phyloP scores from a whole-genome alignment of 331 rosid species.

The Ulmus americana region DNA sequence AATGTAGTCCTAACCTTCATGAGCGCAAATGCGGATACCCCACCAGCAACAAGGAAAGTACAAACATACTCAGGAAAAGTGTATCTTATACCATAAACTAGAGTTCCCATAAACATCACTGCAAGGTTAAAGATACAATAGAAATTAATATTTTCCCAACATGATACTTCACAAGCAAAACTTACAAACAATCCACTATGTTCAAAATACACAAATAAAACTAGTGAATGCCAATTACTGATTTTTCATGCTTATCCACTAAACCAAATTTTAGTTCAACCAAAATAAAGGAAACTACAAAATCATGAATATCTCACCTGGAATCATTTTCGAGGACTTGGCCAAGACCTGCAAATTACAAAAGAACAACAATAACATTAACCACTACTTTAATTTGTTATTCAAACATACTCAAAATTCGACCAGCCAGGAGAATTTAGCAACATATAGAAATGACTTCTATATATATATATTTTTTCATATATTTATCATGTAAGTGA shows the following conservation, averaged over 20 bases:
- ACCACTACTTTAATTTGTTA: neutral
- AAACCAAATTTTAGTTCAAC: neutral
- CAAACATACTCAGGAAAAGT: slow-evolving; percentile 83
- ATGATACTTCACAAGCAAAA: slow-evolving; percentile 2
- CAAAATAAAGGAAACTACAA: neutral
- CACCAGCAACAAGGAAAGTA: slow-evolving; percentile 95
- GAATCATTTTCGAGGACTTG: slow-evolving; percentile 96
- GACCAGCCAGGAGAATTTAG: neutral
- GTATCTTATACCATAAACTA: slow-evolving; percentile 78
- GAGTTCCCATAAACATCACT: slow-evolving; percentile 97
- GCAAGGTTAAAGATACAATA: slow-evolving; percentile 23
- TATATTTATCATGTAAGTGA: no score
- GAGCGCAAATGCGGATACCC: slow-evolving; percentile 92
- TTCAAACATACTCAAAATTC: neutral
- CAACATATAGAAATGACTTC: neutral
- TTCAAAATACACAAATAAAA: neutral
- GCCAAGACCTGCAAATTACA: slow-evolving; percentile 76
- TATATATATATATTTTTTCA: no score
- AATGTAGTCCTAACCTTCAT: slow-evolving; percentile 54
- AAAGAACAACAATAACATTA: slow-evolving; percentile 15
- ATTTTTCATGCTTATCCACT: neutral
- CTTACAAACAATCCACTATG: neutral
- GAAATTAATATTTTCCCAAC: neutral
- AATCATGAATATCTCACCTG: slow-evolving; percentile 50
- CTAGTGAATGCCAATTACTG: neutral